phyloP scores from a whole-genome alignment of 2,329 filamentous ascomycete species.

The Alternaria viburni region DNA sequence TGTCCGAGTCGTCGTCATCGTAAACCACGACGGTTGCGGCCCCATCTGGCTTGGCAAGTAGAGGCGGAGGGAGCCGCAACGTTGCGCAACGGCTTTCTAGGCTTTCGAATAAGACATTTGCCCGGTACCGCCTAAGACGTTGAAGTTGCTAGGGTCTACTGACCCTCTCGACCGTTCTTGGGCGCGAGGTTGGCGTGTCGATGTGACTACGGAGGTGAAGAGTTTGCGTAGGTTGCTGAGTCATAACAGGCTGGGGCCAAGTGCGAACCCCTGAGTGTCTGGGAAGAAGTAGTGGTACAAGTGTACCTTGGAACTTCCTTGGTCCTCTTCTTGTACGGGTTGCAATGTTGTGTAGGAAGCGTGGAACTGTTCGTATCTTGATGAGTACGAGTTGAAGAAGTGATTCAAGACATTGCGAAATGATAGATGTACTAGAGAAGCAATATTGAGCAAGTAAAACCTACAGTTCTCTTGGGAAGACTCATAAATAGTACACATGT shows the following conservation, averaged over 20 bases:
- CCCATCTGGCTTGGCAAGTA: background rate
- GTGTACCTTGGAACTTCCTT: background rate
- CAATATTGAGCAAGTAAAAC: background rate
- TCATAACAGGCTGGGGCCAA: background rate
- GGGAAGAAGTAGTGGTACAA: background rate
- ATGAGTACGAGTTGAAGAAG: background rate
- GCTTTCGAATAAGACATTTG: background rate
- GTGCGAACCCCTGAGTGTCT: background rate
- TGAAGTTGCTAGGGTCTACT: background rate
- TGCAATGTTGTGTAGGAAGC: background rate
- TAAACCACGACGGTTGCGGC: background rate
- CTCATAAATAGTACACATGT: background rate
- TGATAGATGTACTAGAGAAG: background rate
- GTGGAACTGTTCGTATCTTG: background rate
- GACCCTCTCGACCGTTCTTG: background rate
- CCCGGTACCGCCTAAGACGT: background rate
- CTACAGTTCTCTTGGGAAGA: background rate
- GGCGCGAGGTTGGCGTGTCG: background rate
- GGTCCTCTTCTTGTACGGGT: background rate
- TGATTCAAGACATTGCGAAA: background rate
- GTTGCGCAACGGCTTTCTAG: background rate
- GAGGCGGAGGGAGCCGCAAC: background rate
- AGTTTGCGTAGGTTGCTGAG: background rate
- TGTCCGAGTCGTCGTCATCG: background rate
- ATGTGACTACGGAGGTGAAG: background rate